These are phyloP conservation scores for Epichloe gansuensis DNA, from an alignment of 2,329 filamentous ascomycete species.

Conservation along the genomic window DNA sequence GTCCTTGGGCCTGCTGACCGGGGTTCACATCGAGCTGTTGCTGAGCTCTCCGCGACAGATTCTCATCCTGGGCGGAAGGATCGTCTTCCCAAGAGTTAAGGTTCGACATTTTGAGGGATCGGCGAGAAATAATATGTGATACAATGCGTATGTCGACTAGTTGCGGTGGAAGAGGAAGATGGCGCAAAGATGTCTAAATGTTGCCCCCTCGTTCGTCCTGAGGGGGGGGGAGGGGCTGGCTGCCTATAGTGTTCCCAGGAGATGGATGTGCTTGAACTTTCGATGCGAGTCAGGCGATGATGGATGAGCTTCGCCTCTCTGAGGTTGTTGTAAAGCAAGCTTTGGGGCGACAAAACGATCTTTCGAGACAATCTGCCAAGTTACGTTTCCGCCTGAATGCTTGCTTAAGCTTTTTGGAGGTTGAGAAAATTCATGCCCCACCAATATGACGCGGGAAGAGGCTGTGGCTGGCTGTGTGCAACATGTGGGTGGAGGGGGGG, in stretches of 20 bases:
- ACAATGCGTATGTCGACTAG: neutral
- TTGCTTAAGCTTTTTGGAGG: slow-evolving; percentile 9
- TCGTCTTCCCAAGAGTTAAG: slow-evolving; percentile 95
- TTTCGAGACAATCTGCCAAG: neutral
- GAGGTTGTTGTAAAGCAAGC: neutral
- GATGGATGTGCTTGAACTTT: neutral
- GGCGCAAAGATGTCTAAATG: neutral
- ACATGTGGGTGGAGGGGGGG: slow-evolving; percentile 10
- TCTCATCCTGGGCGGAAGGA: slow-evolving; percentile 62
- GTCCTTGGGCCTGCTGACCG: slow-evolving; percentile 26
- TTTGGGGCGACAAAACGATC: slow-evolving; percentile 3
- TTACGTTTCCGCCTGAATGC: slow-evolving; percentile 7
- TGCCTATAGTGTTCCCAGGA: neutral
- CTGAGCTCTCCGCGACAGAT: slow-evolving; percentile 63
- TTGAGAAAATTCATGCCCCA: slow-evolving; percentile 30
- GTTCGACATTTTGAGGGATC: slow-evolving; percentile 55
- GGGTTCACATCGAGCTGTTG: slow-evolving; percentile 64
- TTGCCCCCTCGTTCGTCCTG: slow-evolving; percentile 2
- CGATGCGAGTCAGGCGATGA: neutral
- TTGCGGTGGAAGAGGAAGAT: neutral
- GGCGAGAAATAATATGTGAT: neutral
- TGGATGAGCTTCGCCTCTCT: neutral
- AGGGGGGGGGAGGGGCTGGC: neutral
- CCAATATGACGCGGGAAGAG: slow-evolving; percentile 22
- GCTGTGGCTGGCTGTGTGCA: slow-evolving; percentile 4